Evolutionary conservation across 1,284 basidiomycete species (phyloP).

Genomic region (Marasmius fiardii): DNA sequence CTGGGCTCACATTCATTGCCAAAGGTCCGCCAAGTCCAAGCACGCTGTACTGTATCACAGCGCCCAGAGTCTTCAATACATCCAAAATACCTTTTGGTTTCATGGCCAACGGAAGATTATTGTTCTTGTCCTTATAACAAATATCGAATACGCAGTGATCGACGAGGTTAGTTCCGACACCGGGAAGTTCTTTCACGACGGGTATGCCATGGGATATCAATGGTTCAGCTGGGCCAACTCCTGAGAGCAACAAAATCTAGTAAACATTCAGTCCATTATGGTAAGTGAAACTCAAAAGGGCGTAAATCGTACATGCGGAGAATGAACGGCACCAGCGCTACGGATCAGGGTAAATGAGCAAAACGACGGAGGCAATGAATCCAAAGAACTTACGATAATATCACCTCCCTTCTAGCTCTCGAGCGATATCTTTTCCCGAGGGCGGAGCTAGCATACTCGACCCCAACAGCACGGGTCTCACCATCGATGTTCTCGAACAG

Average conservation of each 20-base stretch:
- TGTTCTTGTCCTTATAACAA: conserved; percentile 49
- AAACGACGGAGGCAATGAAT: not conserved
- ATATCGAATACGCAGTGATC: conserved; percentile 54
- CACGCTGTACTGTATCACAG: conserved; percentile 37
- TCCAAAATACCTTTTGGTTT: conserved; percentile 33
- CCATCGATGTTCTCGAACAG: conserved; percentile 49
- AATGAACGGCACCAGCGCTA: conserved; percentile 63
- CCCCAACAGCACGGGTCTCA: conserved; percentile 50
- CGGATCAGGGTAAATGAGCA: not conserved
- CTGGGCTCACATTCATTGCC: conserved; percentile 47
- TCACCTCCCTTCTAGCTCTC: conserved; percentile 53
- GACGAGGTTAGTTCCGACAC: conserved; percentile 56
- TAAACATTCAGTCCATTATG: conserved; percentile 8
- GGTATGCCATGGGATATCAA: conserved; percentile 47
- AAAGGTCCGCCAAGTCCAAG: conserved; percentile 43
- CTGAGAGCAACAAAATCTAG: conserved; percentile 65
- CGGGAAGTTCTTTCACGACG: conserved; percentile 50
- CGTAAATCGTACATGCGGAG: conserved; percentile 45
- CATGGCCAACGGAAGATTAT: conserved; percentile 37
- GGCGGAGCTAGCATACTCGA: conserved; percentile 47
- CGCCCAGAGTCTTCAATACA: conserved; percentile 28
- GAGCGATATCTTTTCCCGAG: conserved; percentile 37
- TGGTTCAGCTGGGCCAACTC: conserved; percentile 56
- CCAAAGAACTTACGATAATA: conserved; percentile 48
- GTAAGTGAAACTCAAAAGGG: no score